Evolutionary conservation across 306 rosid genomes (phyloP).

Genomic region (Notholithocarpus densiflorus): DNA sequence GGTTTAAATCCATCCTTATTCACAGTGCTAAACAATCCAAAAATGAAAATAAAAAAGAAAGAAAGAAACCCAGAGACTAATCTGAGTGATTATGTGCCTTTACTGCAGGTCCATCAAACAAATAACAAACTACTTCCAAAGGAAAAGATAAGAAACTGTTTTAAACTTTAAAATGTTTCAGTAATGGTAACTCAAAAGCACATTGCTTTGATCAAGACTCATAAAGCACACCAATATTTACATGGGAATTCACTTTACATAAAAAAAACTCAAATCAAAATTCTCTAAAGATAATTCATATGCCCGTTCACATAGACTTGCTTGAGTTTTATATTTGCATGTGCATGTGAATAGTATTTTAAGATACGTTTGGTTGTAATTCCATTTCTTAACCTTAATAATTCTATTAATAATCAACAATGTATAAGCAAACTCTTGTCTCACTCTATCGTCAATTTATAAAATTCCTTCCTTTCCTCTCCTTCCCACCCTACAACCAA

Average conservation of each 20-base stretch:
- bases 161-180: background rate
- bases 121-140: background rate
- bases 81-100: background rate
- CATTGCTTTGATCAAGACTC: no score
- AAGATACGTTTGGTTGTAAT: background rate
- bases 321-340: no score
- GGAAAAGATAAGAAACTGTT: background rate
- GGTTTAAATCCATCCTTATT: conserved; percentile 96
- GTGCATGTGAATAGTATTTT: background rate
- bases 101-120: background rate
- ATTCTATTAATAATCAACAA: background rate
- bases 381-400: no score
- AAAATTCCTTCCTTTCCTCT: background rate
- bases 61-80: background rate
- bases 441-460: background rate
- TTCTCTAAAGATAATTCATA: background rate
- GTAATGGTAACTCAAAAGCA: no score
- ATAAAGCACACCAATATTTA: no score
- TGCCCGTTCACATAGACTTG: background rate
- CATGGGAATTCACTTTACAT: no score
- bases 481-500: background rate
- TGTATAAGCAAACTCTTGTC: background rate
- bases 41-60: conserved; percentile 1
- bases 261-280: background rate
- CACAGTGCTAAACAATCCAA: conserved; percentile 72